Evolutionary conservation across 2,329 filamentous ascomycete genomes (phyloP), one percentile per base, ranked within the genome.

Genomic region (Clonostachys chloroleuca): DNA sequence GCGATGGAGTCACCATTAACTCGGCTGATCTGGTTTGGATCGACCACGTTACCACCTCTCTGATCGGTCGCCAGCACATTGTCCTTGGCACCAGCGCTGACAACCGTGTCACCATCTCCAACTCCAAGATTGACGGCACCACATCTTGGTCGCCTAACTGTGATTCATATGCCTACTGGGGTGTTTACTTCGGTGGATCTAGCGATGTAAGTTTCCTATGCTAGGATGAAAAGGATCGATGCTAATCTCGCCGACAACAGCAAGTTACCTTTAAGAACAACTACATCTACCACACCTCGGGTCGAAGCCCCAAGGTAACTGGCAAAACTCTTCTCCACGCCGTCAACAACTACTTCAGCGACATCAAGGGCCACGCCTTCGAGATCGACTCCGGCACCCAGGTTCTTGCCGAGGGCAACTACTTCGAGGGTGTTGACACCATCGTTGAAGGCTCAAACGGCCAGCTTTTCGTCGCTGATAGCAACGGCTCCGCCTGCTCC

Each of bases 331-430:
- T 71, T 17, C 63, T 83, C 46, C 80, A 84, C 62, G 76, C 75
- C 39, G 77, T 81, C 59, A 83, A 82, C 74, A 83, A 83, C 71
- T 81, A 77, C 72, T 82, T 71, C 66, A 70, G 77, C 59, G 68
- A 73, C 56, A 76, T 73, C 61, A 59, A 63, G 17, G 74, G 74
- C 43, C 80, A 83, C 63, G 75, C 78, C n/a, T 82, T 83, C 59
- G 80, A 81, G 62, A 62, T 73, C 43, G 68, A 67, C 45, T 43
- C 59, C 6, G 70, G 70, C 40, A 65, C 55, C 14, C 37, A 65
- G 53, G 70, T 79, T 40, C 65, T 83, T 18, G 74, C 73, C 3
- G 79, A 83, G 63, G 80, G 79, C 36, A 81, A 79, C 55, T 63
- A 77, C 43, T 83, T 81, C 69, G 72, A 80, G 62, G 74, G 78